These are phyloP conservation scores for Pittosporum tobira DNA, from an alignment of 129 eudicot genomes.

Conservation along the genomic window DNA sequence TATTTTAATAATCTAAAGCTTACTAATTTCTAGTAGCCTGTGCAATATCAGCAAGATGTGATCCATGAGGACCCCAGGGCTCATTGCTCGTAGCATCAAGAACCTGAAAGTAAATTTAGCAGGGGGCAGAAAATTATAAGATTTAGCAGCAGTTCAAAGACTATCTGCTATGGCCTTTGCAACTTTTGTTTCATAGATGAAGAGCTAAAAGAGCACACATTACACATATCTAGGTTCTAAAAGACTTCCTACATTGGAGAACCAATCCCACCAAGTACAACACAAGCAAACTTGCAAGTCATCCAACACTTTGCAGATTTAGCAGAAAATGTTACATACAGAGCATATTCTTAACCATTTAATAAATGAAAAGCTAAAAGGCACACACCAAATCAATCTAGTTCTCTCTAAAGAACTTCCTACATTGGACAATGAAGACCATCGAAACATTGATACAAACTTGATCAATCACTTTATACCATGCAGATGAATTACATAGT, in stretches of 20 bases:
- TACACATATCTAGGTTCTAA: too few species aligned
- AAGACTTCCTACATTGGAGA: neutral
- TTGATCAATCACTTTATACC: neutral
- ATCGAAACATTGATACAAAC: too few species aligned
- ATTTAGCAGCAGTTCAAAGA: neutral
- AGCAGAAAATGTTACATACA: neutral
- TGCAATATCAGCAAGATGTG: constrained; percentile 94
- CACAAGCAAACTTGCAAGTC: neutral
- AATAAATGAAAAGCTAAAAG: too few species aligned
- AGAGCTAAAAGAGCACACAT: too few species aligned
- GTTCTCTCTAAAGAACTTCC: neutral
- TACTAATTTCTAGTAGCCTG: constrained; percentile 93
- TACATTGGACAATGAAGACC: neutral
- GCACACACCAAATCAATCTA: too few species aligned
- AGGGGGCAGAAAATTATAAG: neutral
- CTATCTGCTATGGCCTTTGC: neutral
- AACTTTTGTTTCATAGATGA: too few species aligned
- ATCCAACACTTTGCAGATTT: too few species aligned
- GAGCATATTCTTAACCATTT: too few species aligned
- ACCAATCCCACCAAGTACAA: neutral
- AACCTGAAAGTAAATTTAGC: constrained; percentile 40
- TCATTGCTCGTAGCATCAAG: constrained; percentile 99
- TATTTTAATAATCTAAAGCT: constrained; percentile 1
- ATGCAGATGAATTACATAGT: neutral
- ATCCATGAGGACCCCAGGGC: constrained; percentile 99